Evolutionary conservation across 2,329 filamentous ascomycete genomes (phyloP), one percentile per base, ranked within the genome.

Genomic region (Sordariomycetes sp.): DNA sequence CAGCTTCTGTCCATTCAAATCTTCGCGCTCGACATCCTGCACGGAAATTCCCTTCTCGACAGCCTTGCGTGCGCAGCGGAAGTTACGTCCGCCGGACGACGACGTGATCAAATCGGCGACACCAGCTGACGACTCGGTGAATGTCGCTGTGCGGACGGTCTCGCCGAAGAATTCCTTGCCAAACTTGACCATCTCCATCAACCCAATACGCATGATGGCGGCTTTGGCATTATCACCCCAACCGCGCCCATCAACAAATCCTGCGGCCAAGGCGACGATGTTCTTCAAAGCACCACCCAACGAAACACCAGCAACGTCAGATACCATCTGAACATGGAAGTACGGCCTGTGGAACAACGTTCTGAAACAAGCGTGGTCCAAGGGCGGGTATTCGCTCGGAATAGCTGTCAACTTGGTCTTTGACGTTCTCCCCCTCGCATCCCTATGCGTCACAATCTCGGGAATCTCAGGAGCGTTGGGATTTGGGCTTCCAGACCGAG

Each of bases 221-320:
- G 92, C 87, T 66, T 98, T 96, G 45, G 90, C 90, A 48, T 96
- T 98, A 66, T 96, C 88, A 51, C 92, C 92, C 90, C 92, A 98
- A 44, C 90, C 90, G 41, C 90, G 76, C 23, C 92, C 92, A 44
- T 94, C 86, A 29, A 96, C 87, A 58, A 94, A 98, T 38, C 92
- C 92, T 21, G 92, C 88, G 5, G 87, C 90, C 14, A 98, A 67
- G 5, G 92, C 92, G 36, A 98, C 86, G 44, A 98, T 82, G 66
- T 98, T 98, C 71, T 98, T 98, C 46, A 98, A 68, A 0, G 92
- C 92, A 40, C 92, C 92, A 28, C 88, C 83, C 21, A 98, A 79
- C 5, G 92, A 96, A 1, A 95, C 90, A 45, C 92, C 92, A 0
- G 90, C 92, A n/a, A 98, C 92, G 53, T 98, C 92, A 23, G 78